These are phyloP conservation scores for Carex parvula DNA, from an alignment of 176 grass and related monocot genomes.

Conservation along the genomic window DNA sequence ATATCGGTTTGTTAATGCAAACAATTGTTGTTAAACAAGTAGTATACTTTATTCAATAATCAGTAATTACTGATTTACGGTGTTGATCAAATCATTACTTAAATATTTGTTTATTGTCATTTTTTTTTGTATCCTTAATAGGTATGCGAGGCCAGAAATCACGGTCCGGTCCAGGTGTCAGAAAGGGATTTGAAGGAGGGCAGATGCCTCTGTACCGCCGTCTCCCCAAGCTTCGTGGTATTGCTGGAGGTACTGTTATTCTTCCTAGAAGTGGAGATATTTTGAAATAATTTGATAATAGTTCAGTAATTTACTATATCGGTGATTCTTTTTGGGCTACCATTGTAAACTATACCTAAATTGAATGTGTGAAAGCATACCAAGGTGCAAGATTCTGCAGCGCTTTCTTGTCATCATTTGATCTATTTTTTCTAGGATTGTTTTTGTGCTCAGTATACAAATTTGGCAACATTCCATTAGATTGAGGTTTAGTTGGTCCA, in stretches of 20 bases:
- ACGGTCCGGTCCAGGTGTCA: slow-evolving; percentile 73
- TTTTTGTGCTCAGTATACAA: neutral
- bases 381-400: neutral
- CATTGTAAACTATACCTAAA: neutral
- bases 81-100: neutral
- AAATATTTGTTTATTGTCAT: neutral
- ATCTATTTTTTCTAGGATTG: neutral
- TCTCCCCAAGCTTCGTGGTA: slow-evolving; percentile 85
- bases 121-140: neutral
- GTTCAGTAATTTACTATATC: neutral
- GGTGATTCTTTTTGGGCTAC: neutral
- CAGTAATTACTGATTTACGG: neutral
- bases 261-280: slow-evolving; percentile 10
- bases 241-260: slow-evolving; percentile 60
- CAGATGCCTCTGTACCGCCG: slow-evolving; percentile 97
- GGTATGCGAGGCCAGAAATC: slow-evolving; percentile 92
- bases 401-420: neutral
- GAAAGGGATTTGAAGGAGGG: slow-evolving; percentile 91
- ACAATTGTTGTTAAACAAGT: neutral
- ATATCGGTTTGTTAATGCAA: neutral
- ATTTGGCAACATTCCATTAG: neutral
- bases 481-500: neutral
- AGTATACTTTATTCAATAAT: neutral
- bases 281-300: neutral
- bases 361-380: neutral